phyloP scores from a whole-genome alignment of 129 eudicot species.

The Dittrichia graveolens region DNA sequence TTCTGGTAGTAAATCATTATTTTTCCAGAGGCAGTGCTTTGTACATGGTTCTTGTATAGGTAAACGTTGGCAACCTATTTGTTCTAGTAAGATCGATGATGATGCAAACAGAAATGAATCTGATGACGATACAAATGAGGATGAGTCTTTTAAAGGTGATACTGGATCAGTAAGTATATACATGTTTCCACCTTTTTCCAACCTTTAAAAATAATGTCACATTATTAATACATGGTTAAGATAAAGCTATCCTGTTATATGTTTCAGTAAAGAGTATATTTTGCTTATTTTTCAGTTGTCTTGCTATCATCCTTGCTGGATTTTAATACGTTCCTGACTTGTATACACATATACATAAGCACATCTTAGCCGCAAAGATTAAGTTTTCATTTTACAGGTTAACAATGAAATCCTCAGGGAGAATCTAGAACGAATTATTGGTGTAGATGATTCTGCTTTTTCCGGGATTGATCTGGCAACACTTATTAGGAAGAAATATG shows the following conservation, averaged over 20 bases:
- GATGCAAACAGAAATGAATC: conserved; percentile 54
- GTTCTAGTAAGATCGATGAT: conserved; percentile 57
- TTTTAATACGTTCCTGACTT: not conserved
- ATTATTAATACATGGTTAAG: not conserved
- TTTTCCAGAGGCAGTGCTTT: conserved; percentile 36
- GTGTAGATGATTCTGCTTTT: conserved; percentile 85
- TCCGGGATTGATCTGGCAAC: conserved; percentile 93
- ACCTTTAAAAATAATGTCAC: conserved; percentile 1
- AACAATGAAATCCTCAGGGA: conserved; percentile 64
- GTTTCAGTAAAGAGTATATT: no score
- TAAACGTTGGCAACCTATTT: conserved; percentile 42
- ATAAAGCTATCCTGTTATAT: no score
- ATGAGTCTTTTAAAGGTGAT: conserved; percentile 45
- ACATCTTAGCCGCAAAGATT: conserved; percentile 16
- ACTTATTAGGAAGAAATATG: conserved; percentile 86
- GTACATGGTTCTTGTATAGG: conserved; percentile 37
- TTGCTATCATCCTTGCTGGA: no score
- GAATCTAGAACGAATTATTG: conserved; percentile 83
- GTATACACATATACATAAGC: conserved; percentile 1
- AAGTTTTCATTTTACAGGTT: conserved; percentile 48
- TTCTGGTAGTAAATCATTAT: conserved; percentile 41
- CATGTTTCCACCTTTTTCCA: conserved; percentile 1
- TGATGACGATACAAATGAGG: conserved; percentile 39
- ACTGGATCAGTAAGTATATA: conserved; percentile 52
- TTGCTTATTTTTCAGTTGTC: no score